phyloP scores from a whole-genome alignment of 129 eudicot genomes.

The Chrysanthemum lavandulifolium region DNA sequence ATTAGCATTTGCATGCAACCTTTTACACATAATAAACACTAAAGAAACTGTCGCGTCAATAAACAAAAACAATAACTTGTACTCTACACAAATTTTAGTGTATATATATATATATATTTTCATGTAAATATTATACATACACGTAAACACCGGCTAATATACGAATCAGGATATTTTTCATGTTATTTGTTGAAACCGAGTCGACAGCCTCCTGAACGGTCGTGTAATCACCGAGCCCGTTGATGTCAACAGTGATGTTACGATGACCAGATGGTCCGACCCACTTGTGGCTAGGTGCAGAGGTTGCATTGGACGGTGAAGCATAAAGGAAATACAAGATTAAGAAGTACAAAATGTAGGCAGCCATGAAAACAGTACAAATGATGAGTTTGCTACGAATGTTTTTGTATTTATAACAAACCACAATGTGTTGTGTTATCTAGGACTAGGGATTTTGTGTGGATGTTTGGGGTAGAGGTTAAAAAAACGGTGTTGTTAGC shows the following conservation, averaged over 20 bases:
- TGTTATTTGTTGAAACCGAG: conserved; percentile 60
- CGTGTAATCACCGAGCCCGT: conserved; percentile 63
- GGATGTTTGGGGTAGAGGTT: conserved; percentile 8
- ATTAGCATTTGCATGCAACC: conserved; percentile 14
- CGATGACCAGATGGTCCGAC: conserved; percentile 81
- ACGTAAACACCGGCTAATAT: conserved; percentile 70
- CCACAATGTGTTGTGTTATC: conserved; percentile 12
- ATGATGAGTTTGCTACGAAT: conserved; percentile 19
- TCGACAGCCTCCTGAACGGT: conserved; percentile 85
- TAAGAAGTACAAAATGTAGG: conserved; percentile 22
- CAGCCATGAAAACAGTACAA: conserved; percentile 32
- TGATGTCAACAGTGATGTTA: conserved; percentile 55
- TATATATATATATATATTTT: neutral
- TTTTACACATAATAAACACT: neutral
- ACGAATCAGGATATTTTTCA: conserved; percentile 56
- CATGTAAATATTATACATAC: conserved; percentile 34
- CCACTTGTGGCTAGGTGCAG: conserved; percentile 60
- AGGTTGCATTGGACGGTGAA: conserved; percentile 25
- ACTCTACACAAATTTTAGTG: neutral
- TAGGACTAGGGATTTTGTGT: conserved; percentile 6
- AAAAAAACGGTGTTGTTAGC: conserved; percentile 19
- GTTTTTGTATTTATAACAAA: conserved; percentile 22
- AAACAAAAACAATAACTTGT: too few species aligned
- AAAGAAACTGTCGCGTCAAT: too few species aligned
- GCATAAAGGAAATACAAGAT: conserved; percentile 18